Conservation (phyloP, 805 yeast genomes). For the Suhomyces kilbournensis region DNA sequence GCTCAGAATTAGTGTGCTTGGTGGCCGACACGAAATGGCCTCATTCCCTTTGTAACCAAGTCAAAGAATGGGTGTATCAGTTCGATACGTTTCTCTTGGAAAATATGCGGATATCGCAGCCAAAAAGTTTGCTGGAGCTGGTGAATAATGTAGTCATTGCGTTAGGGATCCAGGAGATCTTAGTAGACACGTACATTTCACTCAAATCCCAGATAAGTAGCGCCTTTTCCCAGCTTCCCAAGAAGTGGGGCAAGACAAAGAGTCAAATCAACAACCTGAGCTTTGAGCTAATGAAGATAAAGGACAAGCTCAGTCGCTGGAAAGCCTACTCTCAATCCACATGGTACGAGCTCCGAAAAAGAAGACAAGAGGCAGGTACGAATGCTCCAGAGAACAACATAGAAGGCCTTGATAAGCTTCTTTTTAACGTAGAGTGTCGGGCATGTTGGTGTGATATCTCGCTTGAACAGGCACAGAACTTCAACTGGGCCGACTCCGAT, state of each 20-base stretch:
- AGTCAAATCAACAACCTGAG: constrained; percentile 31
- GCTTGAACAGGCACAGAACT: constrained; percentile 25
- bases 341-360: constrained; percentile 1
- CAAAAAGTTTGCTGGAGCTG: not conserved
- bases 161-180: constrained; percentile 44
- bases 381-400: not conserved
- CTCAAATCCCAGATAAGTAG: constrained; percentile 25
- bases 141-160: constrained; percentile 20
- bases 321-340: constrained; percentile 28
- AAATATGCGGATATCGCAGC: constrained; percentile 2
- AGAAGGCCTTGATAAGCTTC: not conserved
- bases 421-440: constrained; percentile 13
- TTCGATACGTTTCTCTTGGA: constrained; percentile 22
- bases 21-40: constrained; percentile 42
- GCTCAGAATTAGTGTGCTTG: constrained; percentile 16
- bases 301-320: constrained; percentile 52
- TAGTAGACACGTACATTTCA: constrained; percentile 41
- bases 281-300: constrained; percentile 36
- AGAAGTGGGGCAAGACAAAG: constrained; percentile 23
- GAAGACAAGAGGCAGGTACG: not conserved
- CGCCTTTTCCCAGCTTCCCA: constrained; percentile 16
- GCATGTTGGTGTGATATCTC: constrained; percentile 36
- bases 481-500: constrained; percentile 29
- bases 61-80: constrained; percentile 35
- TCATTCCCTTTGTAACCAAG: constrained; percentile 25